Evolutionary conservation across 2,329 filamentous ascomycete species (phyloP).

Genomic region (Dryadomyces quercus-mongolicae): DNA sequence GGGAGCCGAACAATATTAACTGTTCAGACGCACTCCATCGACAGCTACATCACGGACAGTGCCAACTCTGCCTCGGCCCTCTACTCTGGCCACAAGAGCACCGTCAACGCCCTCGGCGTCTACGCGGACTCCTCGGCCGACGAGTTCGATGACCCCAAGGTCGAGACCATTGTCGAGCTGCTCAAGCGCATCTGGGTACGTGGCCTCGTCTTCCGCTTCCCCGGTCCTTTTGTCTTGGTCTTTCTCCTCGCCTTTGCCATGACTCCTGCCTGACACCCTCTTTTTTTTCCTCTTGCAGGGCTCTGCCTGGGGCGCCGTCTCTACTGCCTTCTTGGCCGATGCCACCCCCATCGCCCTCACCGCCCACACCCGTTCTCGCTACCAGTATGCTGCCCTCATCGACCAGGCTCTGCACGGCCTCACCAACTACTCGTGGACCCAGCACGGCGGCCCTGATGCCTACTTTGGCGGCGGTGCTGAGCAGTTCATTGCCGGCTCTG

Average conservation of each 20-base stretch:
- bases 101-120: constrained; percentile 65
- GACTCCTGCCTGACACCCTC: not conserved
- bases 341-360: constrained; percentile 68
- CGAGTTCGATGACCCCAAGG: constrained; percentile 71
- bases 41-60: constrained; percentile 76
- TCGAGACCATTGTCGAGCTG: constrained; percentile 72
- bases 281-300: constrained; percentile 24
- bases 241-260: not conserved
- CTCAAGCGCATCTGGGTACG: constrained; percentile 57
- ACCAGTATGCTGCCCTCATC: constrained; percentile 58
- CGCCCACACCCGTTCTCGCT: constrained; percentile 59
- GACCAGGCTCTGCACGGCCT: constrained; percentile 66
- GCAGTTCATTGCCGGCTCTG: constrained; percentile 57
- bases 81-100: constrained; percentile 75
- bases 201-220: not conserved
- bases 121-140: constrained; percentile 67
- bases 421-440: constrained; percentile 71
- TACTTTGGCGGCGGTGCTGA: constrained; percentile 76
- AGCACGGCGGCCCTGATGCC: constrained; percentile 63
- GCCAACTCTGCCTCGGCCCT: constrained; percentile 75
- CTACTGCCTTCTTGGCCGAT: constrained; percentile 71
- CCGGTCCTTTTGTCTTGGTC: too few relatives aligned
- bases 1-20: not conserved
- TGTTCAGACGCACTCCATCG: constrained; percentile 57
- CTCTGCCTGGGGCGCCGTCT: constrained; percentile 53